Base-by-base conservation (phyloP, 2,329 filamentous ascomycete species). In the Thielaviopsis ethacetica region DNA sequence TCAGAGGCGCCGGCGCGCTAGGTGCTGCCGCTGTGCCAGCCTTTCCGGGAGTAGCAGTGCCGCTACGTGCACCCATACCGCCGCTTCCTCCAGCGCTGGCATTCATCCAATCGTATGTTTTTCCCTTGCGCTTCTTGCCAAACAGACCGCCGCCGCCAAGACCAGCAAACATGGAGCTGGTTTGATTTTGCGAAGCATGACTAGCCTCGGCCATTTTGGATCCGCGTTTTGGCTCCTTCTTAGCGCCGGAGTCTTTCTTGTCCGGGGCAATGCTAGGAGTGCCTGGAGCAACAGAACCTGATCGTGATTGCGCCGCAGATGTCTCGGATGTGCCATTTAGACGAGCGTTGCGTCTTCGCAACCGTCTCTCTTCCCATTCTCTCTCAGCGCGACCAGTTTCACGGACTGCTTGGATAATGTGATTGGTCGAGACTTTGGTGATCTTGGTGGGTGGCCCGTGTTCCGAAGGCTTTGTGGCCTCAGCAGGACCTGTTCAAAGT, bases 171-270 rank as follows among this genome's bases (percentile, higher is more conserved):
- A 89, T 80, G 62, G 82, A 83, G 58, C 88, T 88, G 0, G 91
- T 95, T 59, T 83, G 78, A 68, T 96, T 95, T 26, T 91, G 89
- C 63, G 85, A 86, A 22, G 84, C 82, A 63, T 91, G 89, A 63
- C 85, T 86, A 19, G 85, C 85, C 66, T 94, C 88, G 0, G 83
- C 86, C 22, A 84, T 80, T 65, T 86, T 88, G 61, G 88, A 84
- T n/a, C 83, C 80, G 64, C 85, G 78, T 63, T 84, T 86, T 70
- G 85, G 88, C 69, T 95, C 90, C 72, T 96, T 96, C 76, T 96
- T 96, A 4, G 85, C 86, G 1, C 41, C 30, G 56, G 88, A 77
- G 3, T 82, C 77, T 69, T 90, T 91, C 63, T 81, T 63, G 34
- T 86, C 84, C 0, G 83, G 79, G 0, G 84, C 81, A 50, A 80